Base-by-base conservation (phyloP, 2,329 filamentous ascomycete genomes). In the Thelonectria blattea region DNA sequence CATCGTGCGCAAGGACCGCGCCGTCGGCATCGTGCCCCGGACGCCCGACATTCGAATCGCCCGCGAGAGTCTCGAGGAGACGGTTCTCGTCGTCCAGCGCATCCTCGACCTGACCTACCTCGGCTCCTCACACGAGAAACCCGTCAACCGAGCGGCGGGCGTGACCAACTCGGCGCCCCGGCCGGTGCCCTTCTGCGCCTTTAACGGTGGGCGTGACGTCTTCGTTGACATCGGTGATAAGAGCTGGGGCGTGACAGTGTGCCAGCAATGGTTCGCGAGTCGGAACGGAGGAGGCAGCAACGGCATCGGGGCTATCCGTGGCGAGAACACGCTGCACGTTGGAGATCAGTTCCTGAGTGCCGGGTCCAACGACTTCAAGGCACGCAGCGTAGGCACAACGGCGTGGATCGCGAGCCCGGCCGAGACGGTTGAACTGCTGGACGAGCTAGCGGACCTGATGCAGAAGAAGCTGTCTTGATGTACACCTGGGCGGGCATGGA, bases 151-250 rank as follows among this genome's bases (percentile, higher is more conserved):
- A 42, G 57, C 62, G 5, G 56, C 60, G 10, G 65, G 46, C 17
- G 8, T n/a, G 55, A 11, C 65, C 43, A 15, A 50, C 47, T 10
- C 66, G 68, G 66, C 68, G 69, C 24, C 54, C 39, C 69, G 71
- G 7, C 67, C 73, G 22, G 80, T 99, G 32, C 95, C 95, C 0
- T 99, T 98, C 73, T 99, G 95, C 74, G 95, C 95, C 20, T 99
- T 99, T 81, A 99, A 99, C 75, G 95, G 94, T 55, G 95, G 95
- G 11, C 94, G 95, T 63, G 95, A 99, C 75, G 93, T 98, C 43
- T 99, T 99, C 77, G 93, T 99, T 55, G 95, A 99, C 75, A 97
- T 99, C 72, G 95, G 95, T 57, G 95, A 99, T 79, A 99, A 99
- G 79, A 93, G 90, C 54, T 96, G 93, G 91, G 95, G 95, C 65